Evolutionary conservation across 495 filamentous ascomycete genomes (phyloP), one percentile per base, ranked within the genome.

Genomic region (Neurospora intermedia): DNA sequence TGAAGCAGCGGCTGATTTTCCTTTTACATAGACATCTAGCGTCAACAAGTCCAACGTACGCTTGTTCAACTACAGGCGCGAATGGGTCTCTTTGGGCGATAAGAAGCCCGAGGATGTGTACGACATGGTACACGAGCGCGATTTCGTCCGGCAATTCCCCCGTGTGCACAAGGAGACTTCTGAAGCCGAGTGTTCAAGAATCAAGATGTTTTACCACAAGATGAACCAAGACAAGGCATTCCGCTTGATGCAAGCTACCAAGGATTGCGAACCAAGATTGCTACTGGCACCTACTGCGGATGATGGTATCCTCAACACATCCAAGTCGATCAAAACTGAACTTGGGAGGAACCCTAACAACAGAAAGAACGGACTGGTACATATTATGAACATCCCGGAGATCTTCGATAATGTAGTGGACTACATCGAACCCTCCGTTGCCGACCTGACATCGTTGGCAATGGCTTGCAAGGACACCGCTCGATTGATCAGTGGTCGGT

Each of bases 391-490:
- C 18, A 59, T 62, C 3, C 11, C 69, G 2, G 77, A 78, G 18
- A n/a, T 78, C 13, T 38, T 62, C 2, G 23, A 35, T 2, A 27
- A 18, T 2, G 46, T 78, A 10, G 8, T 77, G 3, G 16, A 71
- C 10, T 9, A 71, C 0, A 20, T 78, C 6, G n/a, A 10, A n/a
- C 75, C 75, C 0, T 71, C 71, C 69, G 43, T 77, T 39, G 16
- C 73, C 13, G 75, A 78, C 62, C 13, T 78, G 6, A 71, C 74
- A 6, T 70, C 75, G 0, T 46, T 78, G 43, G 75, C 75, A 5
- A 38, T 48, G 11, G 48, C 70, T n/a, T 78, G 75, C 72, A 73
- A 73, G 5, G 18, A 35, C 10, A 70, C 46, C 2, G 35, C 69
- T 27, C 16, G 41, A 5, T 66, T 41, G 27, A 45, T 72, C 27